Conservation (phyloP, 805 yeast species). For the Starmera pachycereana region DNA sequence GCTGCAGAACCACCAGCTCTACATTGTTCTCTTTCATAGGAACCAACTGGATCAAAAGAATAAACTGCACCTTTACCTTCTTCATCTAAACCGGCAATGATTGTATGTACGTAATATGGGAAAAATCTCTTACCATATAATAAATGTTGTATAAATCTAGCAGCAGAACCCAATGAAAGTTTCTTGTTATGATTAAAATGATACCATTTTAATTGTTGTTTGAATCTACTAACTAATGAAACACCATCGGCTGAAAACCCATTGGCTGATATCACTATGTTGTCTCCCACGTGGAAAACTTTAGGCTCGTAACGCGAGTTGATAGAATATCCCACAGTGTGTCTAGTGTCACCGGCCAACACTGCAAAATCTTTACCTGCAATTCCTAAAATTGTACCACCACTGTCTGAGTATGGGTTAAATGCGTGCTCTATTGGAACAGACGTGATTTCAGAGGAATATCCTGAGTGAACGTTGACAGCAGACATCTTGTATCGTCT, state of each 20-base stretch:
- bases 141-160: constrained; percentile 82
- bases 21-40: constrained; percentile 94
- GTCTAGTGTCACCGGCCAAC: constrained; percentile 97
- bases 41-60: constrained; percentile 96
- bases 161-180: constrained; percentile 62
- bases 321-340: constrained; percentile 86
- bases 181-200: constrained; percentile 79
- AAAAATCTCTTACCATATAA: constrained; percentile 89
- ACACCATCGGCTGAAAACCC: constrained; percentile 95
- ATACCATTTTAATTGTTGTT: constrained; percentile 70
- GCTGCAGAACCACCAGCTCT: constrained; percentile 99
- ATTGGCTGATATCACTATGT: constrained; percentile 80
- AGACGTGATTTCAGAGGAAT: constrained; percentile 39
- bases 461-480: constrained; percentile 54
- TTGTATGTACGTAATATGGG: constrained; percentile 94
- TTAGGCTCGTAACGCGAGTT: constrained; percentile 90
- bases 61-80: constrained; percentile 89
- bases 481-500: constrained; percentile 3
- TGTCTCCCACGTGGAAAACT: constrained; percentile 81
- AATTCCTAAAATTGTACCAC: constrained; percentile 95
- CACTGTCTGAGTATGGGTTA: constrained; percentile 90
- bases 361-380: constrained; percentile 98
- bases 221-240: constrained; percentile 69
- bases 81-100: constrained; percentile 84
- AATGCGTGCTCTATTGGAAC: constrained; percentile 84